Conservation (phyloP, 768 basidiomycete genomes). For the Xerocomellus amylosporus region DNA sequence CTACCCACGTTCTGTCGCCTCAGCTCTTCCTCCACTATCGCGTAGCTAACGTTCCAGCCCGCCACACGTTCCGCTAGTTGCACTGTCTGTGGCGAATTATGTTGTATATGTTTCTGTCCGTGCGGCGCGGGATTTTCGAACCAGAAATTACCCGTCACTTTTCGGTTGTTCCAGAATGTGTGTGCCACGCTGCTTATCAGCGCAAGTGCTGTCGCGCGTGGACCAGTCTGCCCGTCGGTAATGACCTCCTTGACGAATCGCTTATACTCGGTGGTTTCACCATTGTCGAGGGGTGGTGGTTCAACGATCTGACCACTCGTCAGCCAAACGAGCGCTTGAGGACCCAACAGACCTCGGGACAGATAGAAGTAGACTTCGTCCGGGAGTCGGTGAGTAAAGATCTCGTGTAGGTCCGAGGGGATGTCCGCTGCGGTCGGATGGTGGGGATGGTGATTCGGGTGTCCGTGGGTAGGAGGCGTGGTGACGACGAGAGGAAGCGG, state of each 20-base stretch:
- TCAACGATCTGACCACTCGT: conserved; percentile 84
- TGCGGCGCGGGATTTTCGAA: conserved; percentile 55
- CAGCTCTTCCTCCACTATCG: conserved; percentile 88
- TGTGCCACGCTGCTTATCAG: conserved; percentile 80
- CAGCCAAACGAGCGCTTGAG: conserved; percentile 93
- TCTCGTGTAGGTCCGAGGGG: conserved; percentile 87
- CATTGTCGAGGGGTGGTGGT: conserved; percentile 87
- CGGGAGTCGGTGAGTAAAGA: conserved; percentile 91
- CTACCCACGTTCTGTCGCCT: conserved; percentile 89
- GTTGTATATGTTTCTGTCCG: conserved; percentile 58
- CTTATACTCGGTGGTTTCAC: conserved; percentile 92
- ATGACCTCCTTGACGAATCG: conserved; percentile 95
- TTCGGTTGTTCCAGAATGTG: conserved; percentile 75
- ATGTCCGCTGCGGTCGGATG: conserved; percentile 84
- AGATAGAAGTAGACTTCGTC: conserved; percentile 97
- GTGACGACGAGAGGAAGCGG: conserved; percentile 74
- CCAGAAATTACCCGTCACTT: conserved; percentile 75
- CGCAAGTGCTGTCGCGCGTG: conserved; percentile 87
- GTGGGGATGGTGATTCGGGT: conserved; percentile 56
- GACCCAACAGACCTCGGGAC: conserved; percentile 85
- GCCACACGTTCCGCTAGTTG: conserved; percentile 85
- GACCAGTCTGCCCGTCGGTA: conserved; percentile 91
- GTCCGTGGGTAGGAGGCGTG: conserved; percentile 45
- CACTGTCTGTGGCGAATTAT: conserved; percentile 74
- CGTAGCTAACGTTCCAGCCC: conserved; percentile 86